Conservation (phyloP, 2,329 filamentous ascomycete species). For the Neonectria punicea region DNA sequence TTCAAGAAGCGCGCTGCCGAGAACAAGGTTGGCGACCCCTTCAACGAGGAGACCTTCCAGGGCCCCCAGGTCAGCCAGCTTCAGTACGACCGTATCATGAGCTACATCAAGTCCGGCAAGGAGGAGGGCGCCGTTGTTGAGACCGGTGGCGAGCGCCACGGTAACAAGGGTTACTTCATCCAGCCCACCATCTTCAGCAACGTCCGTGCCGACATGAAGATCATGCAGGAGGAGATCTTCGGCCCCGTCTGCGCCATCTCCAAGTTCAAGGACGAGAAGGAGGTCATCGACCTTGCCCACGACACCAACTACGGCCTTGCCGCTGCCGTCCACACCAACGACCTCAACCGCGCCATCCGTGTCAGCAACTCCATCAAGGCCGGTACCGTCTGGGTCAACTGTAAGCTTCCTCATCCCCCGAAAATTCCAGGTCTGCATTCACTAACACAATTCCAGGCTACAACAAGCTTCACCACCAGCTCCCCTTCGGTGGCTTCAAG, state of each 20-base stretch:
- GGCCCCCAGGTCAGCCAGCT: slow-evolving; percentile 87
- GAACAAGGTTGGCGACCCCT: slow-evolving; percentile 88
- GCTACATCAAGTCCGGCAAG: slow-evolving; percentile 76
- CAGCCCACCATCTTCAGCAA: slow-evolving; percentile 91
- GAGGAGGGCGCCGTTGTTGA: slow-evolving; percentile 70
- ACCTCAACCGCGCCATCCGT: slow-evolving; percentile 84
- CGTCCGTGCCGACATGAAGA: slow-evolving; percentile 86
- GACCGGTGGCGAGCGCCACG: slow-evolving; percentile 64
- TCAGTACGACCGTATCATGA: slow-evolving; percentile 91
- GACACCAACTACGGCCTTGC: slow-evolving; percentile 83
- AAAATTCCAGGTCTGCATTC: slow-evolving; percentile 13
- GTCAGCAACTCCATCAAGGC: slow-evolving; percentile 80
- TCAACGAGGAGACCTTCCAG: slow-evolving; percentile 83
- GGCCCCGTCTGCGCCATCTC: slow-evolving; percentile 85
- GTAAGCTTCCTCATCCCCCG: slow-evolving; percentile 39
- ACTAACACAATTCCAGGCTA: slow-evolving; percentile 55
- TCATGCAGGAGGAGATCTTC: slow-evolving; percentile 93
- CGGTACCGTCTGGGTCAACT: slow-evolving; percentile 71
- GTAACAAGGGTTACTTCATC: slow-evolving; percentile 87
- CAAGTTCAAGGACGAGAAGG: slow-evolving; percentile 87
- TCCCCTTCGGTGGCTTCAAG: slow-evolving; percentile 81
- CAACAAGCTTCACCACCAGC: slow-evolving; percentile 76
- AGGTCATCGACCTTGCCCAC: slow-evolving; percentile 81
- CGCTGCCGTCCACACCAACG: slow-evolving; percentile 82
- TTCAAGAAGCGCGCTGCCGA: slow-evolving; percentile 81